A percentile compares a stretch with the other conserved stretches of the same genome.
Conservation (phyloP, 495 filamentous ascomycete genomes). For the Corynascus novoguineensis region DNA sequence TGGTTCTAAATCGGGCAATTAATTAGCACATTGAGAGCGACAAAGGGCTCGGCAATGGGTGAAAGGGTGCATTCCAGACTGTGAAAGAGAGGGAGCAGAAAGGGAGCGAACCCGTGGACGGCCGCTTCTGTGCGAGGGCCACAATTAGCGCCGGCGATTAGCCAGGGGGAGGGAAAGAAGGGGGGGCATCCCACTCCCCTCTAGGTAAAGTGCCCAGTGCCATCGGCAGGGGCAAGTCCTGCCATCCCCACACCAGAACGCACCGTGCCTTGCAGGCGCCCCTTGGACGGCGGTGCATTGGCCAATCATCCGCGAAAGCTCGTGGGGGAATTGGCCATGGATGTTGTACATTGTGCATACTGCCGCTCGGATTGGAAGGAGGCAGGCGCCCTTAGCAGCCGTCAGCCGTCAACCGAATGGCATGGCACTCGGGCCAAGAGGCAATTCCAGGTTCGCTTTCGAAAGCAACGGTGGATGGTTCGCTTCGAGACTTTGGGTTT, state of each 20-base stretch:
- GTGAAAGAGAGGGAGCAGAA: constrained; percentile 7
- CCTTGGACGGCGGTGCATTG: background rate
- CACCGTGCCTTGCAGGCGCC: constrained; percentile 3
- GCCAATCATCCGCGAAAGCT: background rate
- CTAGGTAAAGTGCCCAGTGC: background rate
- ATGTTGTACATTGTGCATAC: constrained; percentile 5
- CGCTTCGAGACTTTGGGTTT: too few relatives aligned
- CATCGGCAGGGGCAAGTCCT: background rate
- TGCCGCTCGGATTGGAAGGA: constrained; percentile 3
- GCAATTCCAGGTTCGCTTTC: background rate
- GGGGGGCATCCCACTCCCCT: background rate
- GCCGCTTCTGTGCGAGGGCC: background rate
- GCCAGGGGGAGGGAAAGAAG: background rate
- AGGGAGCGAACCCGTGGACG: constrained; percentile 4
- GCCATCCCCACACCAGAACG: background rate
- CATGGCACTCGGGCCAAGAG: background rate
- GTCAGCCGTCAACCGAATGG: constrained; percentile 1
- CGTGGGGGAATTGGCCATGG: background rate
- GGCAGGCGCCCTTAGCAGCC: background rate
- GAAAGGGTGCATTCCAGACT: background rate
- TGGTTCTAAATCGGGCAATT: constrained; percentile 10
- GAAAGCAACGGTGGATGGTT: too few relatives aligned
- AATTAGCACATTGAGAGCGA: constrained; percentile 12
- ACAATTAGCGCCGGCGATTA: constrained; percentile 7
- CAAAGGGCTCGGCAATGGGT: constrained; percentile 7